A percentile compares a stretch with the other conserved stretches of the same genome.
Conservation (phyloP, 2,329 filamentous ascomycete genomes). For the Verticillium albo-atrum region DNA sequence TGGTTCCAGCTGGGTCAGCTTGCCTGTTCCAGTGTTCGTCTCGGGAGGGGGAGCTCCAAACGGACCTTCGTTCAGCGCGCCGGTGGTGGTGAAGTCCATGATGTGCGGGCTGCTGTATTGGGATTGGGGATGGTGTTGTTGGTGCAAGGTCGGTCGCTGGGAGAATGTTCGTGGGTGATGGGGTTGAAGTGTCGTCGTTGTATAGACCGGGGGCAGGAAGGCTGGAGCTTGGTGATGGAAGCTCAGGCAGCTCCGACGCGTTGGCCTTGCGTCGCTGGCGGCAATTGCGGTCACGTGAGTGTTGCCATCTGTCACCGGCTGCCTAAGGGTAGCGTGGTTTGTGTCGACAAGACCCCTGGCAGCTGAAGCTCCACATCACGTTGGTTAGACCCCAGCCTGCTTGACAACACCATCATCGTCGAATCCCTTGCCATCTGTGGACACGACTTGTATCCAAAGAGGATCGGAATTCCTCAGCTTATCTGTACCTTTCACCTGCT, state of each 20-base stretch:
- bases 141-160: neutral
- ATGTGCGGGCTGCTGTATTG: neutral
- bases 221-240: slow-evolving; percentile 29
- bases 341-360: too few species aligned
- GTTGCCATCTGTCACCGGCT: neutral
- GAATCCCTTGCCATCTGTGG: too few species aligned
- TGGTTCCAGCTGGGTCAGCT: neutral
- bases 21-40: neutral
- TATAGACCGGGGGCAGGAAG: slow-evolving; percentile 12
- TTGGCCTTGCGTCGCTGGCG: slow-evolving; percentile 14
- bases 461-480: too few species aligned
- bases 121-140: slow-evolving; percentile 12
- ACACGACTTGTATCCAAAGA: too few species aligned
- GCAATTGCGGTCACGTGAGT: neutral
- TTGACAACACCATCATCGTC: too few species aligned
- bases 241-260: slow-evolving; percentile 46
- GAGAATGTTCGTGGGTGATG: slow-evolving; percentile 8
- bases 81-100: slow-evolving; percentile 62
- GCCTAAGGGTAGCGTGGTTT: too few species aligned
- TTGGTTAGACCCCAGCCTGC: too few species aligned
- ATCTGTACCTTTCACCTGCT: too few species aligned
- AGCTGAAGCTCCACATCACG: too few species aligned
- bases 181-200: slow-evolving; percentile 16
- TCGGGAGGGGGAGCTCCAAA: slow-evolving; percentile 10
- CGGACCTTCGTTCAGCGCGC: slow-evolving; percentile 60